Evolutionary conservation across 148 eudicot genomes (phyloP), one percentile per base, ranked within the genome.

Genomic region (Amaranthus cruentus): DNA sequence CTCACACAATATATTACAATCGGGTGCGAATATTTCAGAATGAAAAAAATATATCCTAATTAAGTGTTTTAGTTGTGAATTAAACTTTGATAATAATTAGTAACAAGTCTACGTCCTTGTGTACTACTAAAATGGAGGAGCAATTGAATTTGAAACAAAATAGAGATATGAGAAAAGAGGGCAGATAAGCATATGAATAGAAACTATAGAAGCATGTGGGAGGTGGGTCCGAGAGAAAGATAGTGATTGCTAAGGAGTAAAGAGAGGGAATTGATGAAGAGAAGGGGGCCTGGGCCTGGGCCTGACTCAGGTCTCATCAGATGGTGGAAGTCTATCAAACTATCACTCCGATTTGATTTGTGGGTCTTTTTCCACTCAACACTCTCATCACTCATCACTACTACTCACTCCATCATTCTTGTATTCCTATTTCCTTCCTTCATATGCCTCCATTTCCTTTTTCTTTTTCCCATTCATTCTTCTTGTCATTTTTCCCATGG

Each of bases 271-370:
- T 43, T 0, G 6, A 28, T 28, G 38, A 28, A 51, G 56, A 21
- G 46, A 60, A 4, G 10, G 3, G 64, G 15, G 74, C 18, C 18
- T 18, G 18, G 18, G 18, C 18, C 18, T 18, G 73, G 59, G 28
- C 50, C 73, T 73, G 62, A 9, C 12, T 44, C 9, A 68, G 66
- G 76, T 74, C 70, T 68, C 44, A 78, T 81, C 84, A 78, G 85
- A 82, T 79, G 85, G 85, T 82, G 85, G 80, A 77, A 68, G 85
- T 79, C 85, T 72, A 71, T 82, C 85, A 75, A 18, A 67, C 56
- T 67, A 50, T 66, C 55, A 50, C 56, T 67, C 4, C 47, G 73
- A 70, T 70, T 6, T 71, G 55, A 58, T 71, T n/a, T 47, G 49
- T 58, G 74, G 64, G 74, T 56, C 65, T 28, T 28, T 28, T 28